phyloP scores from a whole-genome alignment of 129 eudicot species.

The Kitagawia praeruptora region DNA sequence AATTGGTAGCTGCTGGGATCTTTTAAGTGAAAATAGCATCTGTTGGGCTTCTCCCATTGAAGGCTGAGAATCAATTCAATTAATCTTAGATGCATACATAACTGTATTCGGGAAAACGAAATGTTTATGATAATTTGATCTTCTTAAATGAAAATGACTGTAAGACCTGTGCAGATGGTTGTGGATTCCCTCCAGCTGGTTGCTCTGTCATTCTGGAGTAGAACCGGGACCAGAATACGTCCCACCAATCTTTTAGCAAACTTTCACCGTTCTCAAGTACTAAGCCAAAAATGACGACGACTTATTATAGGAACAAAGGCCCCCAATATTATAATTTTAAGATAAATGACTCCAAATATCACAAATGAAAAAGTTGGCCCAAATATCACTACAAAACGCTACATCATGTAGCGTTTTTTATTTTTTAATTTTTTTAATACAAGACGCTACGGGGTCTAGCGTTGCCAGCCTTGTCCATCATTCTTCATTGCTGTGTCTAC shows the following conservation, averaged over 20 bases:
- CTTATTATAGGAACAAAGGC: too few relatives aligned
- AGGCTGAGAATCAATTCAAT: neutral
- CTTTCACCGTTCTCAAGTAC: neutral
- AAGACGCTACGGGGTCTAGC: too few relatives aligned
- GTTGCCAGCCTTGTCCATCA: too few relatives aligned
- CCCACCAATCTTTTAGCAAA: neutral
- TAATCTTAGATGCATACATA: neutral
- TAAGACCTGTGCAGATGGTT: neutral
- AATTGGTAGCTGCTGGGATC: neutral
- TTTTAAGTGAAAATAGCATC: neutral
- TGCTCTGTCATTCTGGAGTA: neutral
- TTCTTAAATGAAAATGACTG: neutral
- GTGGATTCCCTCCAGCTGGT: neutral
- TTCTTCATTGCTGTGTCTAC: too few relatives aligned
- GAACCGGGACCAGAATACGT: neutral
- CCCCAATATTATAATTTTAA: too few relatives aligned
- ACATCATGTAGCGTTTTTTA: too few relatives aligned
- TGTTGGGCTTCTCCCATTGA: neutral
- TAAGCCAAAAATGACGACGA: neutral
- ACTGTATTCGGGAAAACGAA: neutral
- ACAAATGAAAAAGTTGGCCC: too few relatives aligned
- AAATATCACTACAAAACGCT: too few relatives aligned
- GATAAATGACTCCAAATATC: too few relatives aligned
- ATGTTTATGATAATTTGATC: neutral
- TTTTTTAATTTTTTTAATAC: too few relatives aligned